A percentile compares a stretch with the other conserved stretches of the same genome.
Evolutionary conservation across 2,329 filamentous ascomycete genomes (phyloP).

Genomic region (Trichoderma aggressivum): DNA sequence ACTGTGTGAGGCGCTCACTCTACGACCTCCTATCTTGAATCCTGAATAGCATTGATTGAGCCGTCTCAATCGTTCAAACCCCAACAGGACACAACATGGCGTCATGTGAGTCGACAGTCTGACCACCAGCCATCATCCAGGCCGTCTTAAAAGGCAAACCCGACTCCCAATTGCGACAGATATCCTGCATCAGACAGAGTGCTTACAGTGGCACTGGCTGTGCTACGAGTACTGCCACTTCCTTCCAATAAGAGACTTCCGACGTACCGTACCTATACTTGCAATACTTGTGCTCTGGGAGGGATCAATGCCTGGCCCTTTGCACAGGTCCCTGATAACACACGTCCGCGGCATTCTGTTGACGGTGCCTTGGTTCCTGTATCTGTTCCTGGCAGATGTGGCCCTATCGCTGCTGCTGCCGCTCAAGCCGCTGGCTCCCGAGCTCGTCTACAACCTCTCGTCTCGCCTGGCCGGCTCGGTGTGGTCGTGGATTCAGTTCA

Average conservation of each 20-base stretch:
- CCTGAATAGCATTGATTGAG: not conserved
- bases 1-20: too few relatives aligned
- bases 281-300: not conserved
- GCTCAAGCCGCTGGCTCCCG: conserved; percentile 45
- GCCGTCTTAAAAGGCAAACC: not conserved
- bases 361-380: conserved; percentile 50
- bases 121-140: not conserved
- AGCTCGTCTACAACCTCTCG: conserved; percentile 51
- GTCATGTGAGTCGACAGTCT: conserved; percentile 1
- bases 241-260: not conserved
- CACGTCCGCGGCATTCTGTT: conserved; percentile 43
- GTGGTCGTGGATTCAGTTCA: conserved; percentile 55
- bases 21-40: not conserved
- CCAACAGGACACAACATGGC: not conserved
- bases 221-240: not conserved
- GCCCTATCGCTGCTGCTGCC: conserved; percentile 48
- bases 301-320: conserved; percentile 20
- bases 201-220: not conserved
- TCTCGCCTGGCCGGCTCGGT: conserved; percentile 52
- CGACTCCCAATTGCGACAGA: not conserved
- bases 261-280: not conserved
- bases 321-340: conserved; percentile 27
- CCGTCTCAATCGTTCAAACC: not conserved
- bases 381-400: conserved; percentile 51
- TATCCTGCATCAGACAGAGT: not conserved